These are phyloP conservation scores for Tetraselmis striata DNA, from an alignment of 139 green algal genomes.

Conservation along the genomic window DNA sequence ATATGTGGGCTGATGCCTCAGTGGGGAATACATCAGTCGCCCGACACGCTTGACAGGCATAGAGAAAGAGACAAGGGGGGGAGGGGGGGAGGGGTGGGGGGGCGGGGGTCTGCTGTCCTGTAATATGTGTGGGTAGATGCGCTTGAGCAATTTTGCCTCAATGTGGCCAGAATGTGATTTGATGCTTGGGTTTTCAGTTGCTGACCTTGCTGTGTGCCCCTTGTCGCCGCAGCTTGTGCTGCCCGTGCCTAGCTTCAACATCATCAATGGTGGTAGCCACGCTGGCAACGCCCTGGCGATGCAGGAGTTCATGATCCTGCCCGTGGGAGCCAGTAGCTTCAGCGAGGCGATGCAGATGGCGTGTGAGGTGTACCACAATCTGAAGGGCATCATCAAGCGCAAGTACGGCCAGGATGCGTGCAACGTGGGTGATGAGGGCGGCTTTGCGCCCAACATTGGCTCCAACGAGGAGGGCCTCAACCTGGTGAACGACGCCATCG, in stretches of 20 bases:
- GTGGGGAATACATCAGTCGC: too few relatives aligned
- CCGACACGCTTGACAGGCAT: too few relatives aligned
- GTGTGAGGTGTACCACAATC: slow-evolving; percentile 92
- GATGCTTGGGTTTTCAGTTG: too few relatives aligned
- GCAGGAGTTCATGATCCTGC: slow-evolving; percentile 99
- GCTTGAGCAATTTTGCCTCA: too few relatives aligned
- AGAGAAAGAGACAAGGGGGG: too few relatives aligned
- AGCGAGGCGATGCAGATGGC: slow-evolving; percentile 91
- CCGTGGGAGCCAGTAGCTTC: slow-evolving; percentile 76
- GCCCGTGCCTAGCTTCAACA: slow-evolving; percentile 97
- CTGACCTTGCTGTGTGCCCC: background rate
- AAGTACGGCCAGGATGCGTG: slow-evolving; percentile 97
- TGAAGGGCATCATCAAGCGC: slow-evolving; percentile 96
- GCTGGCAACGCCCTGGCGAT: slow-evolving; percentile 97
- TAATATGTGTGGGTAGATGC: too few relatives aligned
- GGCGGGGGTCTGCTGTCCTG: too few relatives aligned
- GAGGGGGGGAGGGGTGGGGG: too few relatives aligned
- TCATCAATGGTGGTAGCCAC: slow-evolving; percentile 98
- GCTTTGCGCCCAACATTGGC: slow-evolving; percentile 94
- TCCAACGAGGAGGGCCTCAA: slow-evolving; percentile 92
- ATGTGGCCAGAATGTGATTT: too few relatives aligned
- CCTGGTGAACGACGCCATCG: slow-evolving; percentile 89
- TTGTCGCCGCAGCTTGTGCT: slow-evolving; percentile 67
- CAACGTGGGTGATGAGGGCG: slow-evolving; percentile 98
- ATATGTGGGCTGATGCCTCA: too few relatives aligned